Evolutionary conservation across 176 grass and related monocot species (phyloP).

Genomic region (Aechmea fasciata): DNA sequence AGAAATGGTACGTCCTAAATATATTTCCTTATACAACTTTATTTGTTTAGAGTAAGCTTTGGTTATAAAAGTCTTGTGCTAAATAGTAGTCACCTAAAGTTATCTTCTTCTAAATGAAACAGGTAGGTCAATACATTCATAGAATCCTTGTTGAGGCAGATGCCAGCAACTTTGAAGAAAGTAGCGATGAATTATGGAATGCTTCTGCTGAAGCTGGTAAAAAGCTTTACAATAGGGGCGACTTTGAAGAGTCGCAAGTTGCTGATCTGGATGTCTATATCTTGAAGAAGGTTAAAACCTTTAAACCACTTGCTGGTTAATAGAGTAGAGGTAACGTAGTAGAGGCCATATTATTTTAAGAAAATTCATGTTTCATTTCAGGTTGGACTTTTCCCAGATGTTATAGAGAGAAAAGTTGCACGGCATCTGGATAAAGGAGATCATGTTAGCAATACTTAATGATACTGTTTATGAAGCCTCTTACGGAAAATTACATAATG

Average conservation of each 20-base stretch:
- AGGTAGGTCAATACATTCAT: constrained; percentile 91
- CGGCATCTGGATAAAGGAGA: constrained; percentile 73
- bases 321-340: neutral
- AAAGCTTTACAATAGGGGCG: constrained; percentile 69
- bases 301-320: constrained; percentile 3
- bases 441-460: constrained; percentile 32
- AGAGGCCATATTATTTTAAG: constrained; percentile 6
- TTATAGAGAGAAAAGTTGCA: constrained; percentile 76
- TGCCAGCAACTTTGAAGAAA: constrained; percentile 18
- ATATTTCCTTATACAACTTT: neutral
- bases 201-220: constrained; percentile 52
- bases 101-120: constrained; percentile 20
- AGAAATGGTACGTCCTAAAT: neutral
- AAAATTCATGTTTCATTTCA: constrained; percentile 42
- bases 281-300: constrained; percentile 61
- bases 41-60: no score
- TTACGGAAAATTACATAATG: neutral
- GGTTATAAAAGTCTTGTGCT: neutral
- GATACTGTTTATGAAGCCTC: neutral
- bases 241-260: constrained; percentile 45
- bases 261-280: constrained; percentile 72
- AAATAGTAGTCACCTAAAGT: neutral
- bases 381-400: constrained; percentile 93
- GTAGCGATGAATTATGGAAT: constrained; percentile 52
- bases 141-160: constrained; percentile 84